Evolutionary conservation across 495 filamentous ascomycete genomes (phyloP).

Genomic region (Penicillium pancosmium): DNA sequence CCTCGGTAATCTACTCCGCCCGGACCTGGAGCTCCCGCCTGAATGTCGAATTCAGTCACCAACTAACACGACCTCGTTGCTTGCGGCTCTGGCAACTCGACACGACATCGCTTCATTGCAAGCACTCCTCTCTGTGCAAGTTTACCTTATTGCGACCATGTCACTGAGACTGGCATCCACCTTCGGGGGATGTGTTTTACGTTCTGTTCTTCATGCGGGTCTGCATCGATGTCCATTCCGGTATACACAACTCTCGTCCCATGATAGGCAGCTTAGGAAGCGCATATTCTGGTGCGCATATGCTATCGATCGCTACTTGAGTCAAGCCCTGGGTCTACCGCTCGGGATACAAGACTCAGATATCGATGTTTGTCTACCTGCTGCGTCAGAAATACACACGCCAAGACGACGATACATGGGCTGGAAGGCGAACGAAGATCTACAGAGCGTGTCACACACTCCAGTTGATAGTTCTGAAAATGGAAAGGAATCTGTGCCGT

Average conservation of each 20-base stretch:
- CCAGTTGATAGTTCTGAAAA: not conserved
- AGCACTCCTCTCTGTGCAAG: slow-evolving; percentile 39
- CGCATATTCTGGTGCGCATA: slow-evolving; percentile 57
- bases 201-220: slow-evolving; percentile 45
- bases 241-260: slow-evolving; percentile 42
- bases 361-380: slow-evolving; percentile 44
- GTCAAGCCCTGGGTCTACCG: slow-evolving; percentile 48
- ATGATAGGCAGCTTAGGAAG: slow-evolving; percentile 45
- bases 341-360: slow-evolving; percentile 48
- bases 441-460: not conserved
- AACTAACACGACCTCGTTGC: slow-evolving; percentile 30
- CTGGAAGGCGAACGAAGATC: not conserved
- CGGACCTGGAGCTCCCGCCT: slow-evolving; percentile 28
- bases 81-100: slow-evolving; percentile 32
- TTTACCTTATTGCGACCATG: slow-evolving; percentile 45
- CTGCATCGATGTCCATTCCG: slow-evolving; percentile 48
- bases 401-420: slow-evolving; percentile 15
- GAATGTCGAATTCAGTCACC: slow-evolving; percentile 34
- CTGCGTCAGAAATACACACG: slow-evolving; percentile 33
- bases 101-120: slow-evolving; percentile 44
- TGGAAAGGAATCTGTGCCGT: not conserved
- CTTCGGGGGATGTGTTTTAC: slow-evolving; percentile 42
- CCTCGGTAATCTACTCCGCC: slow-evolving; percentile 33
- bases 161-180: slow-evolving; percentile 42
- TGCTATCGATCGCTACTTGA: slow-evolving; percentile 51